Base-by-base conservation (phyloP, 257 asterid genomes). In the Penstemon newberryi region DNA sequence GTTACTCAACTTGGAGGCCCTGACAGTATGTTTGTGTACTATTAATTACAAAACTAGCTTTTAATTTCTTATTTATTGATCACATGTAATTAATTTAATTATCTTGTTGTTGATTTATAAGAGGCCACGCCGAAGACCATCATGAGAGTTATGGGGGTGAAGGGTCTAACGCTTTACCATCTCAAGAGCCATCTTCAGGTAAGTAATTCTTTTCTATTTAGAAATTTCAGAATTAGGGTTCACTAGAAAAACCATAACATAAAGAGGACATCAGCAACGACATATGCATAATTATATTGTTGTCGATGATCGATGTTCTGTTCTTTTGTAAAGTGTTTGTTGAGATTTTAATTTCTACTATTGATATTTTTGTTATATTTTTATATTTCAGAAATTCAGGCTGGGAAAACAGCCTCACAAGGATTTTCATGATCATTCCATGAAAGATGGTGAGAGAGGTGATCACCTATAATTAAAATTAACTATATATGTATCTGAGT, bases 151-250 rank as follows among this genome's bases (percentile, higher is more conserved):
- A 94, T 94, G 99, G 99, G 96, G 59, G 96, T 94, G 41, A 90
- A 88, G 80, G 97, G 99, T 15, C 89, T 94, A 39, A 94, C 97
- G 5, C 96, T 94, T 42, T 94, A 94, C 84, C 99, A 94, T 87
- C 97, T 94, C 86, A 94, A 94, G 91, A 94, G 99, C 85, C 99
- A 94, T 75, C 97, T 94, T 63, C 99, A 94, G 97, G 99, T 93
- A 39, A 33, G 0, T 36, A 0, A 13, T 1, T 50, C 33, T 25
- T 25, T 25, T 25, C 33, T 25, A 25, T 25, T 15, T 0, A 15
- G 18, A 15, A 15, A 15, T 15, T 63, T 18, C 8, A 4, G 7
- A 3, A 4, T 46, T 62, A 13, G 40, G 58, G 58, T 55, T 43
- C 18, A 15, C 18, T 15, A 15, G 18, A 15, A 15, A 15, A 15